A percentile compares a stretch with the other conserved stretches of the same genome.
Conservation (phyloP, 2,329 filamentous ascomycete genomes). For the Botrytis deweyae region DNA sequence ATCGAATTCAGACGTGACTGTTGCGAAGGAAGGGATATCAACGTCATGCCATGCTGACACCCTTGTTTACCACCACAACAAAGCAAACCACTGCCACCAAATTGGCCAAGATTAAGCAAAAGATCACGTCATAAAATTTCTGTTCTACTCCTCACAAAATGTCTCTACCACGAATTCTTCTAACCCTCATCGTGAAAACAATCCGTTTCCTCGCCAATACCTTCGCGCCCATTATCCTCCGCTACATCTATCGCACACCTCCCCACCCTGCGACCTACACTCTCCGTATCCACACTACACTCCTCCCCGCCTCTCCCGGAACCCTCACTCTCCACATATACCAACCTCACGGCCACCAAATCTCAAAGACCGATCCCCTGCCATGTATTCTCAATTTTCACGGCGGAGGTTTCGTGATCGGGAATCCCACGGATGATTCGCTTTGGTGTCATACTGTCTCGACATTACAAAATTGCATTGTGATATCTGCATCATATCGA, state of each 20-base stretch:
- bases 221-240: conserved; percentile 11
- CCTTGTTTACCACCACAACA: neutral
- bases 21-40: neutral
- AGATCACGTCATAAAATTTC: neutral
- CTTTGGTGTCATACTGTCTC: conserved; percentile 42
- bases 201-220: conserved; percentile 15
- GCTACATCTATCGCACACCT: neutral
- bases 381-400: conserved; percentile 42
- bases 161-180: conserved; percentile 11
- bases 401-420: conserved; percentile 41
- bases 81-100: neutral
- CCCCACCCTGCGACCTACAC: neutral
- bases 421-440: conserved; percentile 39
- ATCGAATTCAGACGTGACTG: neutral
- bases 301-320: neutral
- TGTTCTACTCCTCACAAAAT: neutral
- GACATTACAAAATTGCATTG: conserved; percentile 41
- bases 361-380: neutral
- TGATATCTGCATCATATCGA: conserved; percentile 46
- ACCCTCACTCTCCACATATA: conserved; percentile 13
- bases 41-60: neutral
- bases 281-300: neutral
- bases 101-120: neutral
- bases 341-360: neutral
- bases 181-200: conserved; percentile 8